Percentiles rank a stretch among this genome's conserved stretches.
These are phyloP conservation scores for Paratinospora sagittata DNA, from an alignment of 164 flowering plant species.

Conservation along the genomic window DNA sequence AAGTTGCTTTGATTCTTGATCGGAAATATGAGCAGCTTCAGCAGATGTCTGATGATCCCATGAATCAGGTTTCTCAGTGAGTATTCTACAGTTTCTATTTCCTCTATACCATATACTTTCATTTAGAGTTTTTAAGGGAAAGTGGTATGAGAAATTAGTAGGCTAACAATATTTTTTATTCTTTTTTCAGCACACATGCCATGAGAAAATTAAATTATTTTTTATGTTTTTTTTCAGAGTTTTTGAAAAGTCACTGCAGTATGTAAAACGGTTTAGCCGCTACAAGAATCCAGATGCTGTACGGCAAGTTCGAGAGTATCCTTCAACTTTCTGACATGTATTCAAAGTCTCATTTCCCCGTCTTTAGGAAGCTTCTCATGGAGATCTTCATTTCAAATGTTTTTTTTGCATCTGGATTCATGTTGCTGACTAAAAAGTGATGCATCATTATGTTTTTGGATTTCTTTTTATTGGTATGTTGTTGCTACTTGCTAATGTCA, in stretches of 20 bases:
- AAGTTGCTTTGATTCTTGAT: conserved; percentile 91
- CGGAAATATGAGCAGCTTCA: conserved; percentile 89
- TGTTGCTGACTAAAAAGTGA: not conserved
- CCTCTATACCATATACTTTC: not conserved
- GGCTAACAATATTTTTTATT: not conserved
- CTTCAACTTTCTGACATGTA: conserved; percentile 18
- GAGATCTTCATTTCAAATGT: too few species aligned
- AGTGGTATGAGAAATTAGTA: too few species aligned
- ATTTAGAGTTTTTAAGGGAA: too few species aligned
- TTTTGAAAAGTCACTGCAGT: conserved; percentile 96
- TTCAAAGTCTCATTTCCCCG: too few species aligned
- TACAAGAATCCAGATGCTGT: conserved; percentile 95
- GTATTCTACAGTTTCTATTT: conserved; percentile 18
- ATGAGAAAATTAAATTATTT: not conserved
- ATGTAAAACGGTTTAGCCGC: conserved; percentile 98
- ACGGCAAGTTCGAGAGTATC: conserved; percentile 97
- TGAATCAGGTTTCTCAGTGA: conserved; percentile 91
- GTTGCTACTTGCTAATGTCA: too few species aligned
- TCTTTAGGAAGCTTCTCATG: too few species aligned
- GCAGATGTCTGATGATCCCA: conserved; percentile 81
- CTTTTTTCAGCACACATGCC: not conserved
- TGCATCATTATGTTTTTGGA: not conserved
- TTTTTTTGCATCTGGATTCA: too few species aligned
- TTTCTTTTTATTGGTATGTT: too few species aligned
- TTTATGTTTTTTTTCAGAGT: conserved; percentile 38